phyloP scores from a whole-genome alignment of 495 filamentous ascomycete genomes.

The Cryomyces minteri region DNA sequence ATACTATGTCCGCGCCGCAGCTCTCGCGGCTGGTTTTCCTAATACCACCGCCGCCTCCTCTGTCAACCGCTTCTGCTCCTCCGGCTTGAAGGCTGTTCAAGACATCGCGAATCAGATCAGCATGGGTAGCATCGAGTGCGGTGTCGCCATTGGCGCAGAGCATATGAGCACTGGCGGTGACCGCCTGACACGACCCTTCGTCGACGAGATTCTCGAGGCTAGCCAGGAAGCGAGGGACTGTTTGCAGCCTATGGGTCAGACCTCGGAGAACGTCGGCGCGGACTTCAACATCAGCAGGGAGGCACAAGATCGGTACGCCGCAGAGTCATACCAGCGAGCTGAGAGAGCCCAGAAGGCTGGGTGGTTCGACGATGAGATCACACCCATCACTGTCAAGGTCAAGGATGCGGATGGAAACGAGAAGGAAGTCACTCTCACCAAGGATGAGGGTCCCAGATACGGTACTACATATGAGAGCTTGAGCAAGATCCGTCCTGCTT shows the following conservation, averaged over 20 bases:
- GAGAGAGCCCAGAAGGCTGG: conserved; percentile 85
- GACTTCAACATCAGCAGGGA: conserved; percentile 77
- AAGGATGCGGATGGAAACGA: conserved; percentile 69
- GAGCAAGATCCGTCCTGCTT: conserved; percentile 75
- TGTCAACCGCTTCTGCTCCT: conserved; percentile 93
- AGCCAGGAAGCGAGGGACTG: conserved; percentile 64
- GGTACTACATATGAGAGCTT: conserved; percentile 76
- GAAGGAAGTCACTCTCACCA: conserved; percentile 56
- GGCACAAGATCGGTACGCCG: conserved; percentile 66
- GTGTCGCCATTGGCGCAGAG: conserved; percentile 77
- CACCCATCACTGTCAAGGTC: conserved; percentile 59
- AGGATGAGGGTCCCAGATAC: conserved; percentile 75
- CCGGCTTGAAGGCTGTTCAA: conserved; percentile 84
- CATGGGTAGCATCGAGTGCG: conserved; percentile 63
- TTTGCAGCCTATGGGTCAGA: conserved; percentile 94
- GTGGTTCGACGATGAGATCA: conserved; percentile 89
- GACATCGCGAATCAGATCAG: conserved; percentile 84
- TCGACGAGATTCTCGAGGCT: conserved; percentile 46
- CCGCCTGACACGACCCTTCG: conserved; percentile 50
- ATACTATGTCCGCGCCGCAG: conserved; percentile 75
- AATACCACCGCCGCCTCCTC: conserved; percentile 66
- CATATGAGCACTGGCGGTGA: conserved; percentile 62
- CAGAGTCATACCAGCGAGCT: conserved; percentile 69
- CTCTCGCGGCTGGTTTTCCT: conserved; percentile 84
- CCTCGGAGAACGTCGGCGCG: conserved; percentile 82